phyloP scores from a whole-genome alignment of 495 filamentous ascomycete genomes.

The Tetracladium marchalianum region DNA sequence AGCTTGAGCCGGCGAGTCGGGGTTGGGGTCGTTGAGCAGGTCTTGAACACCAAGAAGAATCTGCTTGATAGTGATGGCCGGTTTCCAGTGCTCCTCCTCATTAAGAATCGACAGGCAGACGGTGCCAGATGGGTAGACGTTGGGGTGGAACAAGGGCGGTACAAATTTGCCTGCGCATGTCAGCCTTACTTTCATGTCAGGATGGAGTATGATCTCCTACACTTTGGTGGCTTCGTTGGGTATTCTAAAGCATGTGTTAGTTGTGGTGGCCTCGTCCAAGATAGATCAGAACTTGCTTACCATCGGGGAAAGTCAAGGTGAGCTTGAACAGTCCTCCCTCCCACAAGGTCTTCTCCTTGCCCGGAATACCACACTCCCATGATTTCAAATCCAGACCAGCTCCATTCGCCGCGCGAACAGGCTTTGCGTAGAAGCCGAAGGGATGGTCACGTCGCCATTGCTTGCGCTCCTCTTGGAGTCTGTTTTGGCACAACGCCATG shows the following conservation, averaged over 20 bases:
- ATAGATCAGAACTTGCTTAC: conserved; percentile 38
- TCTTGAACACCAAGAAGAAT: conserved; percentile 95
- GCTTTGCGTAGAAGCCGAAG: conserved; percentile 94
- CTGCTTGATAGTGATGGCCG: conserved; percentile 95
- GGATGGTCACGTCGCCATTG: conserved; percentile 96
- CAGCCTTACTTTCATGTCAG: conserved; percentile 6
- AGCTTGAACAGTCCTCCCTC: conserved; percentile 94
- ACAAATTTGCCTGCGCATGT: conserved; percentile 76
- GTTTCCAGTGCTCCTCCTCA: conserved; percentile 97
- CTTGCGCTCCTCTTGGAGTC: conserved; percentile 88
- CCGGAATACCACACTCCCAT: conserved; percentile 95
- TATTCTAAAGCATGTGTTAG: conserved; percentile 58
- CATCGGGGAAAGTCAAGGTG: conserved; percentile 86
- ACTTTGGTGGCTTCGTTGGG: conserved; percentile 97
- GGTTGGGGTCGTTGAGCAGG: conserved; percentile 91
- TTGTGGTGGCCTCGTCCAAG: not conserved
- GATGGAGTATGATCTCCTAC: conserved; percentile 39
- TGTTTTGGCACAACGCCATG: conserved; percentile 85
- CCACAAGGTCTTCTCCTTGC: conserved; percentile 94
- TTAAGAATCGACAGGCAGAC: conserved; percentile 97
- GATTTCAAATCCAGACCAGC: conserved; percentile 75
- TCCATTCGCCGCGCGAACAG: conserved; percentile 66
- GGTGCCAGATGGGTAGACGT: conserved; percentile 96
- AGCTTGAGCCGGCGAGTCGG: conserved; percentile 91
- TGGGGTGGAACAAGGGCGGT: conserved; percentile 94